Evolutionary conservation across 345 rosid genomes (phyloP).

Genomic region (Eucalyptus curtisii): DNA sequence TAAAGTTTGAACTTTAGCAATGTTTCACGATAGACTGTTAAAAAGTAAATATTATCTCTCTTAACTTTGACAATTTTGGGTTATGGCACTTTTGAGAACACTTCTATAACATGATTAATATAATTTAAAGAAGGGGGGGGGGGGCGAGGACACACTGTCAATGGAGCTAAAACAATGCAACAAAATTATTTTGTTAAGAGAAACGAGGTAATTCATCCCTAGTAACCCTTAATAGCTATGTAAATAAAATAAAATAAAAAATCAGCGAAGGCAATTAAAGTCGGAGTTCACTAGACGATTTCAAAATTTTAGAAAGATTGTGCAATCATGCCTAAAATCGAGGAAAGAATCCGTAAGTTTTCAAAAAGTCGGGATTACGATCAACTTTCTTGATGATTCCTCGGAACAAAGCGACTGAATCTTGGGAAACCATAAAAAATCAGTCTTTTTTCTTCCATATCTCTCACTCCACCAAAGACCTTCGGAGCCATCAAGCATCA

Average conservation of each 20-base stretch:
- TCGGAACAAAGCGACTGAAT: neutral
- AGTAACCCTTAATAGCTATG: neutral
- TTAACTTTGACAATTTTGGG: neutral
- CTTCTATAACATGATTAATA: neutral
- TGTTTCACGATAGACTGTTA: neutral
- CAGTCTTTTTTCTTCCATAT: neutral
- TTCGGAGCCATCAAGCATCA: neutral
- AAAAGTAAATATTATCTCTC: neutral
- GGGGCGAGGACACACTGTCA: neutral
- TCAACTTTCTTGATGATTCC: neutral
- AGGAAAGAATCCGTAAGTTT: neutral
- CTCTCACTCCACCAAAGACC: neutral
- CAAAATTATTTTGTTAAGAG: neutral
- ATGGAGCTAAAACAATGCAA: neutral
- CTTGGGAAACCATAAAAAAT: neutral
- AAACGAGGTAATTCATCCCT: neutral
- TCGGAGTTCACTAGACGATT: neutral
- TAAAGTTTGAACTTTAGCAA: neutral
- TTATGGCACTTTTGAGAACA: neutral
- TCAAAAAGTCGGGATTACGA: neutral
- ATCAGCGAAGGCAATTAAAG: too few relatives aligned
- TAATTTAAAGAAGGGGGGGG: too few relatives aligned
- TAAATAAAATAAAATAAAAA: too few relatives aligned
- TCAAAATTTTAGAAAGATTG: neutral
- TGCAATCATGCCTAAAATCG: neutral